Evolutionary conservation across 495 filamentous ascomycete species (phyloP).

Genomic region (Lophiotrema nucula): DNA sequence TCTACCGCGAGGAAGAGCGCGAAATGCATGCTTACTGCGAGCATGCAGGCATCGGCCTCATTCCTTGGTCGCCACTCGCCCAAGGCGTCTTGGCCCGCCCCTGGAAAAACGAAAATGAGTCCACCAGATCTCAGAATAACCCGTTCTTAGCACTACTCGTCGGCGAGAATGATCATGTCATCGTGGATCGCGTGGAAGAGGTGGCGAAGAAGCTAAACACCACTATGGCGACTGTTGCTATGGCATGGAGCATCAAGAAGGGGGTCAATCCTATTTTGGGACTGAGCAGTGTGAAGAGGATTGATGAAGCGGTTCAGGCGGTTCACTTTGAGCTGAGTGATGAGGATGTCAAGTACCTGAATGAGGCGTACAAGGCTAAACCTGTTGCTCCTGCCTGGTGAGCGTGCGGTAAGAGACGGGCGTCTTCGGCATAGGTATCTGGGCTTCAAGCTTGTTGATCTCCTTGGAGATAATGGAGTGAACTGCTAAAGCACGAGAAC

Average conservation of each 20-base stretch:
- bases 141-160: slow-evolving; percentile 1
- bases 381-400: slow-evolving; percentile 6
- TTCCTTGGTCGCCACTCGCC: slow-evolving; percentile 33
- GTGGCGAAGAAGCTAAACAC: slow-evolving; percentile 32
- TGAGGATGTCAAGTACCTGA: slow-evolving; percentile 38
- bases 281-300: slow-evolving; percentile 35
- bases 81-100: slow-evolving; percentile 32
- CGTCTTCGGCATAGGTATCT: too few relatives aligned
- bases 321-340: slow-evolving; percentile 33
- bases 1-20: slow-evolving; percentile 56
- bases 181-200: slow-evolving; percentile 33
- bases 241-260: slow-evolving; percentile 36
- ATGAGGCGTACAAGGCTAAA: slow-evolving; percentile 41
- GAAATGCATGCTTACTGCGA: slow-evolving; percentile 33
- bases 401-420: too few relatives aligned
- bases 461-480: too few relatives aligned
- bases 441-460: too few relatives aligned
- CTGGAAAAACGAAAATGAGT: slow-evolving; percentile 2
- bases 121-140: slow-evolving; percentile 18
- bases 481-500: too few relatives aligned
- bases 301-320: slow-evolving; percentile 39
- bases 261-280: slow-evolving; percentile 41
- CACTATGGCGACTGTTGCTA: slow-evolving; percentile 36
- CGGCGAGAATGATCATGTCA: slow-evolving; percentile 24
- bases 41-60: slow-evolving; percentile 34